phyloP scores from a whole-genome alignment of 345 rosid species.

The Pseudoturritis turrita region DNA sequence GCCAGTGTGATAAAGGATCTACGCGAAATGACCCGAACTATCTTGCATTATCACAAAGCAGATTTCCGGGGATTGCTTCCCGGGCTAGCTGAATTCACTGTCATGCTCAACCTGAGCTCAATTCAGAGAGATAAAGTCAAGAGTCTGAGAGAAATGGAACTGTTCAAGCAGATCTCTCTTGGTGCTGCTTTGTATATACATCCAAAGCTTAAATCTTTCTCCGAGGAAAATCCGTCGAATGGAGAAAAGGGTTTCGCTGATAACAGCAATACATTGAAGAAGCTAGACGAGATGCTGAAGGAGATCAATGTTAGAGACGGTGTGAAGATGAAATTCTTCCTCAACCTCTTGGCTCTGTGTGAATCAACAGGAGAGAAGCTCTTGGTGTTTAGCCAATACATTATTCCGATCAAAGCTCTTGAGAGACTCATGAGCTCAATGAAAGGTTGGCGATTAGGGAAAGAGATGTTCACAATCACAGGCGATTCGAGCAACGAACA shows the following conservation, averaged over 20 bases:
- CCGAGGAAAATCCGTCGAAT: constrained; percentile 13
- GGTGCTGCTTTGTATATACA: constrained; percentile 72
- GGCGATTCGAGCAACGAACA: constrained; percentile 71
- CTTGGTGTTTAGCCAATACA: constrained; percentile 83
- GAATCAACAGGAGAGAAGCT: constrained; percentile 64
- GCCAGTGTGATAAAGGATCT: constrained; percentile 68
- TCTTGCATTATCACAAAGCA: constrained; percentile 90
- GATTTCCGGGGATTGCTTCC: constrained; percentile 86
- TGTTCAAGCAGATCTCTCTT: constrained; percentile 60
- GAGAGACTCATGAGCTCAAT: constrained; percentile 46
- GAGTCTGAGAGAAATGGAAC: constrained; percentile 33
- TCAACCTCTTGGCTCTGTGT: constrained; percentile 59
- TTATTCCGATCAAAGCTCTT: constrained; percentile 60
- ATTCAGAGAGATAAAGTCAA: constrained; percentile 52
- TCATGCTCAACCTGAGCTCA: constrained; percentile 57
- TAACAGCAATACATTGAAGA: constrained; percentile 33
- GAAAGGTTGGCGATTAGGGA: constrained; percentile 62
- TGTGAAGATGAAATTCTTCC: constrained; percentile 72
- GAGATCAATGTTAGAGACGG: constrained; percentile 59
- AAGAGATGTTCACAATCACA: constrained; percentile 64
- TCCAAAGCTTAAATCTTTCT: constrained; percentile 43
- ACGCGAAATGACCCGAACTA: constrained; percentile 71
- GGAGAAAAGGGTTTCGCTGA: constrained; percentile 27
- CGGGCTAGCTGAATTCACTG: constrained; percentile 75
- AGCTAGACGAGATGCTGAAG: constrained; percentile 54